A percentile compares a stretch with the other conserved stretches of the same genome.
Evolutionary conservation across 2,329 filamentous ascomycete species (phyloP).

Genomic region (Beauveria caledonica): DNA sequence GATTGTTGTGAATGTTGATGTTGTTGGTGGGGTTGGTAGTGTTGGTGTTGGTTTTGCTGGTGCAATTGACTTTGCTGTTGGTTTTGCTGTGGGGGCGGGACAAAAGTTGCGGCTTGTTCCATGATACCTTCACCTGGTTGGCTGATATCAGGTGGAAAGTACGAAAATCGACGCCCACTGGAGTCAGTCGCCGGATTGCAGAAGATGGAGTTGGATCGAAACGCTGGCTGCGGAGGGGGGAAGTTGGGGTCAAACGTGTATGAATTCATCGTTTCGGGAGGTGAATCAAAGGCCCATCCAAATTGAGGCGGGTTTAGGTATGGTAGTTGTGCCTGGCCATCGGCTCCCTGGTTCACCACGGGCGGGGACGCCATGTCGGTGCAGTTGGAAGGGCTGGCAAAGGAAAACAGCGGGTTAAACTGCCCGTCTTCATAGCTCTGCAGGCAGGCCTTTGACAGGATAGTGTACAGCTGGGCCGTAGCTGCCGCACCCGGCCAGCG

Average conservation of each 20-base stretch:
- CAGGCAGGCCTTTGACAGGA: slow-evolving; percentile 75
- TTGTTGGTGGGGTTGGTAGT: slow-evolving; percentile 9
- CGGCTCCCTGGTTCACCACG: slow-evolving; percentile 15
- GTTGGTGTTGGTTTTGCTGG: background rate
- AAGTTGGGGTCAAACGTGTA: slow-evolving; percentile 37
- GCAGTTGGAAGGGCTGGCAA: slow-evolving; percentile 26
- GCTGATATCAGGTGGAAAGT: slow-evolving; percentile 51
- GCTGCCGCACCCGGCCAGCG: slow-evolving; percentile 87
- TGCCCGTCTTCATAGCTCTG: slow-evolving; percentile 65
- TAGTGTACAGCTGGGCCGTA: slow-evolving; percentile 78
- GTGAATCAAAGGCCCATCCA: slow-evolving; percentile 49
- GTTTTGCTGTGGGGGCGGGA: slow-evolving; percentile 4
- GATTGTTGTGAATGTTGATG: slow-evolving; percentile 12
- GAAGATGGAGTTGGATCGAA: slow-evolving; percentile 61
- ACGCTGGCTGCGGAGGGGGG: slow-evolving; percentile 41
- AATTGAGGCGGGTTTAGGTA: slow-evolving; percentile 47
- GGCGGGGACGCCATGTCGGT: slow-evolving; percentile 26
- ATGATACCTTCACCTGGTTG: slow-evolving; percentile 22
- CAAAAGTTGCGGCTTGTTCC: slow-evolving; percentile 5
- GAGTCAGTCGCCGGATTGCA: slow-evolving; percentile 47
- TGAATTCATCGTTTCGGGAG: slow-evolving; percentile 43
- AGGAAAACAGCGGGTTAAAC: slow-evolving; percentile 21
- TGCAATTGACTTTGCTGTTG: background rate
- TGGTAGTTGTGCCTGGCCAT: slow-evolving; percentile 25
- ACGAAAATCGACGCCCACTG: slow-evolving; percentile 51